phyloP scores from a whole-genome alignment of 2,329 filamentous ascomycete genomes.

The Xylariomycetidae sp. region DNA sequence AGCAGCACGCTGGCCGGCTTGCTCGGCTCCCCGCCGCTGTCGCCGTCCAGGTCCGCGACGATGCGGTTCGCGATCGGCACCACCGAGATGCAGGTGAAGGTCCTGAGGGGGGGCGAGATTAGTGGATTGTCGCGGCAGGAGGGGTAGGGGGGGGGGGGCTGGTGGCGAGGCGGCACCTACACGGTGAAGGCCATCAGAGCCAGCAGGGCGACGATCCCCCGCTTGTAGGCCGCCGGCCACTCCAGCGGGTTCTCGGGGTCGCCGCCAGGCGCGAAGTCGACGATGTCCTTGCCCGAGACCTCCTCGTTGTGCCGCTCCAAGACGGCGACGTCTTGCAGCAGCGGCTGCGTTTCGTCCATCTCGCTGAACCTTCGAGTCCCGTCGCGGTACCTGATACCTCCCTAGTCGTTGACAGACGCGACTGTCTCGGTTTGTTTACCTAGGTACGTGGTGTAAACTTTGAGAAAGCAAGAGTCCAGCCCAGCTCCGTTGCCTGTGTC shows the following conservation, averaged over 20 bases:
- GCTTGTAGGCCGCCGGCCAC: slow-evolving; percentile 48
- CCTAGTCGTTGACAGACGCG: neutral
- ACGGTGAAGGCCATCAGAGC: slow-evolving; percentile 51
- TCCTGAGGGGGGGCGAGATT: slow-evolving; percentile 30
- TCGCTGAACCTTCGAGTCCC: neutral
- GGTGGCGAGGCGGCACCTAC: too few relatives aligned
- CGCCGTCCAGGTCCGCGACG: slow-evolving; percentile 37
- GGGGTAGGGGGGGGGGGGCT: too few relatives aligned
- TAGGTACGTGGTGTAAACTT: too few relatives aligned
- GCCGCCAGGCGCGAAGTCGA: slow-evolving; percentile 39
- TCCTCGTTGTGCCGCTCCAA: slow-evolving; percentile 13
- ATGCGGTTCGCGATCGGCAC: slow-evolving; percentile 49
- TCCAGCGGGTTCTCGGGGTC: slow-evolving; percentile 47
- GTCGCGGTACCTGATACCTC: neutral
- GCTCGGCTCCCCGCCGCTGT: slow-evolving; percentile 30
- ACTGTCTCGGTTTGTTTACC: too few relatives aligned
- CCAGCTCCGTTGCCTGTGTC: too few relatives aligned
- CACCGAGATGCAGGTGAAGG: slow-evolving; percentile 51
- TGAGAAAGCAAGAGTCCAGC: too few relatives aligned
- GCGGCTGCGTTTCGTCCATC: slow-evolving; percentile 31
- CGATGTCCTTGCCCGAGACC: slow-evolving; percentile 20
- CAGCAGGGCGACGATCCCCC: slow-evolving; percentile 45
- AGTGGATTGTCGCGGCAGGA: too few relatives aligned
- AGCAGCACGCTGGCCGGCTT: slow-evolving; percentile 52
- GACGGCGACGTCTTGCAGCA: slow-evolving; percentile 22